Percentiles rank a stretch among this genome's conserved stretches.
These are phyloP conservation scores for Wickerhamomyces alni DNA, from an alignment of 805 yeast species.

Conservation along the genomic window DNA sequence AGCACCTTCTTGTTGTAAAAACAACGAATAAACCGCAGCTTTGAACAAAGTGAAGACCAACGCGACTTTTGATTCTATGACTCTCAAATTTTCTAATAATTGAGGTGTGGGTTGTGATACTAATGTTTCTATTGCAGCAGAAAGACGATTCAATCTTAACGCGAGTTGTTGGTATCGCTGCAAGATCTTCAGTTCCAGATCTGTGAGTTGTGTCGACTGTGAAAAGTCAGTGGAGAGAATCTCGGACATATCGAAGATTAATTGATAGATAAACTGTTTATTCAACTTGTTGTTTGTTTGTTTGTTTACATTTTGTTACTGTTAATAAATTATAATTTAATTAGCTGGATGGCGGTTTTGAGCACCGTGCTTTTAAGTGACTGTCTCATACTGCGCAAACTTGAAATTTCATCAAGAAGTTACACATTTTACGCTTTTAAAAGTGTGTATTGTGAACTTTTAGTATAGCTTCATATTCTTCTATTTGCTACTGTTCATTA, in stretches of 20 bases:
- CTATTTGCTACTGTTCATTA: too few species aligned
- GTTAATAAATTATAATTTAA: too few species aligned
- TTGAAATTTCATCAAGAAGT: too few species aligned
- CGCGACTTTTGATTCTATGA: conserved; percentile 57
- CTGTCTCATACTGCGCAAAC: too few species aligned
- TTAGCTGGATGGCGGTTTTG: too few species aligned
- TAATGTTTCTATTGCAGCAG: conserved; percentile 15
- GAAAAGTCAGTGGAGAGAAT: conserved; percentile 13
- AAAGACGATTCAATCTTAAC: conserved; percentile 24
- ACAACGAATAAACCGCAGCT: conserved; percentile 64
- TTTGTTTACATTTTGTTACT: not conserved
- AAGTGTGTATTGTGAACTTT: too few species aligned
- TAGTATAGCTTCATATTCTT: too few species aligned
- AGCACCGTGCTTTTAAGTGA: too few species aligned
- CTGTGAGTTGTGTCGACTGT: conserved; percentile 24
- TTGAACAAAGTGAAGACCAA: conserved; percentile 61
- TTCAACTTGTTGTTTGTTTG: not conserved
- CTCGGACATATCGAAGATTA: not conserved
- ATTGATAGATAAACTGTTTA: not conserved
- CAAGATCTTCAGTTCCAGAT: conserved; percentile 30
- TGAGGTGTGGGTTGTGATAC: conserved; percentile 23
- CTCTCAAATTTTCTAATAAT: conserved; percentile 45
- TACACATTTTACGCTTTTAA: too few species aligned
- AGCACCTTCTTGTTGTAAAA: conserved; percentile 40
- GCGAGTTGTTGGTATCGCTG: conserved; percentile 35